Evolutionary conservation across 345 rosid genomes (phyloP).

Genomic region (Eucalyptus marginata): DNA sequence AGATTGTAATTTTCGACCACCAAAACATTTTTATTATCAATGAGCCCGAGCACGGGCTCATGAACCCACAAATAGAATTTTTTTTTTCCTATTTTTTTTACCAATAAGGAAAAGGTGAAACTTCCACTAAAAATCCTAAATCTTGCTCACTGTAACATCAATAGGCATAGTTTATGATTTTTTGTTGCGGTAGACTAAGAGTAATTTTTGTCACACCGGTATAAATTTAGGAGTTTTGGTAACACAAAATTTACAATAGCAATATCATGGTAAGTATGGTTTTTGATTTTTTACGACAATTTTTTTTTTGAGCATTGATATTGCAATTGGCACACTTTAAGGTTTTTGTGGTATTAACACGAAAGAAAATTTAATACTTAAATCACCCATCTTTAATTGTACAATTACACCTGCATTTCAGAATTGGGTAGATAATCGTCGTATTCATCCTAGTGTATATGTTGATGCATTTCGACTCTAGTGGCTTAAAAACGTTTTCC

Average conservation of each 20-base stretch:
- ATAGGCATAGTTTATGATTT: background rate
- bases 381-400: background rate
- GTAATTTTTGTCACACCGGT: background rate
- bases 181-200: fast-evolving
- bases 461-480: background rate
- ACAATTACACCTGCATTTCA: background rate
- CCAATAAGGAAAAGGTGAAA: background rate
- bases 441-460: background rate
- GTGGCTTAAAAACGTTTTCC: background rate
- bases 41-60: background rate
- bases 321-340: background rate
- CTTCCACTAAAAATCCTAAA: background rate
- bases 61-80: background rate
- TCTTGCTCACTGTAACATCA: background rate
- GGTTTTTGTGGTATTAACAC: background rate
- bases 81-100: background rate
- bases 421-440: background rate
- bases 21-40: background rate
- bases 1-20: background rate
- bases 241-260: background rate
- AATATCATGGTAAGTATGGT: background rate
- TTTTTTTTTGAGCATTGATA: background rate
- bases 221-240: background rate
- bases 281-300: background rate
- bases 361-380: background rate